Evolutionary conservation across 495 filamentous ascomycete genomes (phyloP).

Genomic region (Hypoxylon intermedium): DNA sequence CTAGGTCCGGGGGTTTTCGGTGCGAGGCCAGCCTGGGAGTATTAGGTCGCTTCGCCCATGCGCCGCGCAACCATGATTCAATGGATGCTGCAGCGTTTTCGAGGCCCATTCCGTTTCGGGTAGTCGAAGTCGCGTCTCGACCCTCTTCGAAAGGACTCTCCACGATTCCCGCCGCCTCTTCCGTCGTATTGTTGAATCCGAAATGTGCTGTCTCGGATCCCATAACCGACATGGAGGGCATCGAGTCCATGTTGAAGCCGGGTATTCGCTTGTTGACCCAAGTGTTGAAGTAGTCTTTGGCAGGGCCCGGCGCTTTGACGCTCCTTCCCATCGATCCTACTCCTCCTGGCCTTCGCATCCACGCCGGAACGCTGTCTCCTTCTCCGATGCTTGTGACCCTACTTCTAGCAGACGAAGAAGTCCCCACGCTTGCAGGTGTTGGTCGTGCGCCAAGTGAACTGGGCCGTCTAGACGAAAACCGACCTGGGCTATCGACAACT

Average conservation of each 20-base stretch:
- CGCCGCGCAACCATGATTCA: constrained; percentile 86
- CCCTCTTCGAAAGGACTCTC: constrained; percentile 59
- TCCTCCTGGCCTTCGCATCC: constrained; percentile 79
- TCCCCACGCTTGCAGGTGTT: constrained; percentile 33
- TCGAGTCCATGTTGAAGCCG: constrained; percentile 65
- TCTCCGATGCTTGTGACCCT: constrained; percentile 40
- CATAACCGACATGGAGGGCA: constrained; percentile 62
- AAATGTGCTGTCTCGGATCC: constrained; percentile 58
- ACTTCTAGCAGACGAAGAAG: constrained; percentile 41
- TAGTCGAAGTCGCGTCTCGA: constrained; percentile 43
- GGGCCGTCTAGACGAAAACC: constrained; percentile 49
- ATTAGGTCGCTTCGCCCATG: constrained; percentile 66
- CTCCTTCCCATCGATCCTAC: constrained; percentile 78
- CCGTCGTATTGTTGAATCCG: constrained; percentile 50
- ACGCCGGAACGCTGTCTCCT: constrained; percentile 49
- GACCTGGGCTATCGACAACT: constrained; percentile 44
- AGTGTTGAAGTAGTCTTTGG: constrained; percentile 78
- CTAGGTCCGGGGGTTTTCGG: constrained; percentile 52
- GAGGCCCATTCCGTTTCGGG: constrained; percentile 55
- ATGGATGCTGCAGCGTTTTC: constrained; percentile 86
- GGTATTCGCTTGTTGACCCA: constrained; percentile 81
- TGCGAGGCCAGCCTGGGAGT: constrained; percentile 55
- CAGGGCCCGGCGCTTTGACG: constrained; percentile 77
- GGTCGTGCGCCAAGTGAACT: constrained; percentile 43
- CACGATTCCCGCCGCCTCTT: constrained; percentile 48